Evolutionary conservation across 2,329 filamentous ascomycete genomes (phyloP), one percentile per base, ranked within the genome.

Genomic region (Calonectria hongkongensis): DNA sequence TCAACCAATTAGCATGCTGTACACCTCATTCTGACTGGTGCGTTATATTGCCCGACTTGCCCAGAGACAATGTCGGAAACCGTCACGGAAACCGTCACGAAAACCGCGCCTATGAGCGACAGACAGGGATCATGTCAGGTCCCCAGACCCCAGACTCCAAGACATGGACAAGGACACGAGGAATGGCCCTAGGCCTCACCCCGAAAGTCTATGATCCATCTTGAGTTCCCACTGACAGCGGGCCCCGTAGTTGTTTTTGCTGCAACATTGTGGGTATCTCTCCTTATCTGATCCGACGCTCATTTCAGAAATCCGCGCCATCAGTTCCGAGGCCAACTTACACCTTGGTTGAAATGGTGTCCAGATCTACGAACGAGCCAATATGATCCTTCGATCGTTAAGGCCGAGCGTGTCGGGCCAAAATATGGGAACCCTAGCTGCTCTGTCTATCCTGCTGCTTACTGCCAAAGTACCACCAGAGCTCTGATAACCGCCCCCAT

Each of bases 131-230:
- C 50, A 50, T 60, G 47, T 64, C 68, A 68, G 54, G 39, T 45
- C 68, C 63, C 67, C 43, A 66, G 56, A 73, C 71, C 68, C 67
- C 71, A 73, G 71, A 73, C 62, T 70, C 63, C 21, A 10, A 48
- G 28, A 51, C 66, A 68, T 68, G 54, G 66, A 30, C 45, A 68
- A 62, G 66, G 66, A 58, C 65, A 47, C 43, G 43, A 63, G 28
- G 47, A 30, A 67, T 58, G 47, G 66, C 21, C 66, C 50, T 50
- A 54, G 69, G 18, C 45, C 47, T 68, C 63, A 67, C 71, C 71
- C 68, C 56, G 64, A 68, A 41, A 33, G 45, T 47, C 66, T 21
- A 56, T 70, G 64, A 72, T 72, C 70, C 70, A 54, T 65, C 70
- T 65, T 43, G 41, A 27, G 66, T 51, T 60, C 70, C 65, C 58